Base-by-base conservation (phyloP, 225 moss, liverwort and hornwort species). In the Straminergon stramineum region DNA sequence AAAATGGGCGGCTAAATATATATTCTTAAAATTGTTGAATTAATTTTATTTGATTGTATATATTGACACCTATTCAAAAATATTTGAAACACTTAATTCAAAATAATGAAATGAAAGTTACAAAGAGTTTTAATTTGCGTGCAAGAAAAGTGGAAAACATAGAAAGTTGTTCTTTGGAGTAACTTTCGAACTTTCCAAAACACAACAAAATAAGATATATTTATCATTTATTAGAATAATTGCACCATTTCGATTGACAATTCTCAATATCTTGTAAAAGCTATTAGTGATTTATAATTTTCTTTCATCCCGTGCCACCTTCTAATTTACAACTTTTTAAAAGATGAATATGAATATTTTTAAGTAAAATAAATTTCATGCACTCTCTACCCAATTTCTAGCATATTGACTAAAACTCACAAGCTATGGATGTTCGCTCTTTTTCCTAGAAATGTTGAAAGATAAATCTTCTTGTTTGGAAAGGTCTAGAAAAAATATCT, bases 171-270 rank as follows among this genome's bases (percentile, higher is more conserved):
- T n/a, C 1, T 37, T 22, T 12, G 21, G 6, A n/a, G 7, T 69
- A 22, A 69, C 13, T 69, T 12, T 35, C 1, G 2, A 65, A 34
- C 4, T 17, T 32, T 64, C 4, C 1, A 28, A 31, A 16, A 4
- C 4, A 31, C 8, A 1, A 16, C 1, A 10, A 10, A 35, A 19
- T 3, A 10, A 66, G 5, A 0, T 5, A 19, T 35, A 66, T 9
- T 65, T 10, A 18, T 35, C 18, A 3, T 31, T 65, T 34, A 34
- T 1, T 34, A 18, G 18, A 18, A 18, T 9, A 18, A 18, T 66
- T 1, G 10, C 19, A 35, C 18, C 10, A 66, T 66, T 35, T 1
- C 1, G 2, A 37, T 37, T 67, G 20, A 28, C 4, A 67, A 37
- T 11, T 11, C 1, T 37, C 34, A 20, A 35, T 35, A 35, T 11